Evolutionary conservation across 169 alveolate species (phyloP).

Genomic region (Eimeria necatrix): DNA sequence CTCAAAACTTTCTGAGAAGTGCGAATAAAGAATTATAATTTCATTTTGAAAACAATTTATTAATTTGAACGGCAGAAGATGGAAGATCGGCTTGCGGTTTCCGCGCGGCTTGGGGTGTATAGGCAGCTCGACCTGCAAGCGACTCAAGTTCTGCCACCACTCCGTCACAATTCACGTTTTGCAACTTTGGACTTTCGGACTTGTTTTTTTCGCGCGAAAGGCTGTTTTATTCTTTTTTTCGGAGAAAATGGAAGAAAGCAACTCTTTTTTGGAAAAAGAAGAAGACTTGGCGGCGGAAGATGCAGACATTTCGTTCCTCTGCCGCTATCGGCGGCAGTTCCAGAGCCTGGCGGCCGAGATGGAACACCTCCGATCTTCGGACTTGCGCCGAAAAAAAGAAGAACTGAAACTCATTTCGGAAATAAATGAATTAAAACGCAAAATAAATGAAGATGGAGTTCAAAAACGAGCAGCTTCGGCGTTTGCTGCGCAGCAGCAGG

Average conservation of each 20-base stretch:
- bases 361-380: background rate
- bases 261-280: background rate
- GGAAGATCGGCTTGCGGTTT: background rate
- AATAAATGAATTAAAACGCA: background rate
- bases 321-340: slow-evolving; percentile 14
- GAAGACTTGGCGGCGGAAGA: background rate
- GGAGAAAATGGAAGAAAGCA: background rate
- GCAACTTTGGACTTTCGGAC: background rate
- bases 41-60: too few species aligned
- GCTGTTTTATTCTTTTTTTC: background rate
- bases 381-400: background rate
- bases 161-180: background rate
- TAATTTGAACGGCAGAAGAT: background rate
- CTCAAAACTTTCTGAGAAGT: too few species aligned
- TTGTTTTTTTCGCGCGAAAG: background rate
- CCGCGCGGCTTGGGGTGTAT: background rate
- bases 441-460: background rate
- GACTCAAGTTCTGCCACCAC: background rate
- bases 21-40: too few species aligned
- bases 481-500: background rate
- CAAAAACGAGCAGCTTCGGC: background rate
- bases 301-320: background rate
- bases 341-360: background rate
- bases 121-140: background rate
- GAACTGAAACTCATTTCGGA: slow-evolving; percentile 20